Percentiles rank a stretch among this genome's conserved stretches.
These are phyloP conservation scores for Puccinia triticina DNA, from an alignment of 1,284 basidiomycete species.

Conservation along the genomic window DNA sequence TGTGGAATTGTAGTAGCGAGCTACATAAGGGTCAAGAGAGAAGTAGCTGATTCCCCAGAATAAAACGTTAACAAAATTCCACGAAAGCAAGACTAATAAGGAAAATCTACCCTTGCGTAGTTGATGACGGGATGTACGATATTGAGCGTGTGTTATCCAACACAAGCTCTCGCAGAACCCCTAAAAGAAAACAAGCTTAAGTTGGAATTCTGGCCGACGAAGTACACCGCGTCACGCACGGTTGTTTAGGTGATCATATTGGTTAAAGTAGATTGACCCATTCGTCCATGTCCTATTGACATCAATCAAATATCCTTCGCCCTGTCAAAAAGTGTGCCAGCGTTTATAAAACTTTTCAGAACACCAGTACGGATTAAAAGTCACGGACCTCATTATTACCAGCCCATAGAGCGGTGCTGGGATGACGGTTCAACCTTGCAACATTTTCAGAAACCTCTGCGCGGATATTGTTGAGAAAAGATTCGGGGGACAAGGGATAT, in stretches of 20 bases:
- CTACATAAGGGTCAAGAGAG: conserved; percentile 66
- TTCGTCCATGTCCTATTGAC: conserved; percentile 37
- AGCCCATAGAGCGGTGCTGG: conserved; percentile 69
- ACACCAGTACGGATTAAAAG: neutral
- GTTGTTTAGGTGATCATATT: conserved; percentile 66
- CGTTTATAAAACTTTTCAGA: neutral
- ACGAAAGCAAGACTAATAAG: neutral
- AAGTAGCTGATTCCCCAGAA: conserved; percentile 63
- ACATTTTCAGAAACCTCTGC: conserved; percentile 69
- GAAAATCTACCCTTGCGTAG: conserved; percentile 61
- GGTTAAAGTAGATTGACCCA: conserved; percentile 45
- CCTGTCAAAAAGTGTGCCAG: neutral
- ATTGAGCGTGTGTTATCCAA: conserved; percentile 66
- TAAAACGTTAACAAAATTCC: neutral
- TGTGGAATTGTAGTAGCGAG: conserved; percentile 66
- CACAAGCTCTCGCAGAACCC: conserved; percentile 66
- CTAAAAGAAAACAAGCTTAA: conserved; percentile 66
- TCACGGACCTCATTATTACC: conserved; percentile 65
- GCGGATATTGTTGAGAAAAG: conserved; percentile 65
- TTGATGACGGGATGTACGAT: conserved; percentile 69
- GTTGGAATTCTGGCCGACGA: neutral
- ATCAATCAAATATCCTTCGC: conserved; percentile 42
- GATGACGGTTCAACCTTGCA: conserved; percentile 66
- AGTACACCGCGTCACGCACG: conserved; percentile 54
- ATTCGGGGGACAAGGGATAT: conserved; percentile 57